Conservation (phyloP, 2,329 filamentous ascomycete species). For the Aschersonia sp. region DNA sequence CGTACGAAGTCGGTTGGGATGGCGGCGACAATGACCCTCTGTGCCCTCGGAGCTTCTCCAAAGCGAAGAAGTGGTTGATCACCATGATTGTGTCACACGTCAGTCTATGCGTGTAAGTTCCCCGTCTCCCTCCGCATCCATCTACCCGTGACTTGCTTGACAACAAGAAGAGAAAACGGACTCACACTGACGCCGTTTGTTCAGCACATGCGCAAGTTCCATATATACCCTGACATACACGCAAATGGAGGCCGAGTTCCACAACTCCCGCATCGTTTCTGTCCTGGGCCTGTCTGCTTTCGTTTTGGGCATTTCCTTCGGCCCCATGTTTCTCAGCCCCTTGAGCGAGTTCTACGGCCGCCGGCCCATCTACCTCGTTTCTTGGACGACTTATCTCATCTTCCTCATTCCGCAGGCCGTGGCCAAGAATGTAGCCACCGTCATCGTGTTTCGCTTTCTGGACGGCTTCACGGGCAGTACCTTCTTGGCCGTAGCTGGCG, state of each 20-base stretch:
- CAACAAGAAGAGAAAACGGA: too few relatives aligned
- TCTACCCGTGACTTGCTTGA: too few relatives aligned
- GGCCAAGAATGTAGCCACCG: constrained; percentile 66
- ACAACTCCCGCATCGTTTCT: constrained; percentile 54
- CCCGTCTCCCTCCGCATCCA: background rate
- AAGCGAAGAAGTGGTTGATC: constrained; percentile 63
- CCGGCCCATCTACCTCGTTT: constrained; percentile 63
- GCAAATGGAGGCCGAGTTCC: constrained; percentile 64
- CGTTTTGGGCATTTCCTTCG: constrained; percentile 58
- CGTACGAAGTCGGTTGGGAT: constrained; percentile 63
- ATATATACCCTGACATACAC: constrained; percentile 75
- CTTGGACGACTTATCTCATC: constrained; percentile 61
- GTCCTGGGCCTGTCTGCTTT: constrained; percentile 73
- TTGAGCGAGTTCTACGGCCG: constrained; percentile 71
- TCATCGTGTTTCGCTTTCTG: constrained; percentile 67
- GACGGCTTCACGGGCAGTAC: constrained; percentile 57
- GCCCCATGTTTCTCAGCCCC: constrained; percentile 48
- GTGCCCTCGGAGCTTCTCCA: constrained; percentile 57
- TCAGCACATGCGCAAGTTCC: constrained; percentile 70
- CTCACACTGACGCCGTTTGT: background rate
- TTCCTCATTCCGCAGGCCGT: constrained; percentile 74
- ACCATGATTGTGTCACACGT: constrained; percentile 59
- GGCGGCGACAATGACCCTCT: constrained; percentile 55
- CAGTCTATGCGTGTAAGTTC: constrained; percentile 72
- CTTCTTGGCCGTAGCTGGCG: constrained; percentile 63